Percentiles rank a stretch among this genome's conserved stretches.
phyloP scores from a whole-genome alignment of 352 stramenopile species.

The Phytophthora pini region DNA sequence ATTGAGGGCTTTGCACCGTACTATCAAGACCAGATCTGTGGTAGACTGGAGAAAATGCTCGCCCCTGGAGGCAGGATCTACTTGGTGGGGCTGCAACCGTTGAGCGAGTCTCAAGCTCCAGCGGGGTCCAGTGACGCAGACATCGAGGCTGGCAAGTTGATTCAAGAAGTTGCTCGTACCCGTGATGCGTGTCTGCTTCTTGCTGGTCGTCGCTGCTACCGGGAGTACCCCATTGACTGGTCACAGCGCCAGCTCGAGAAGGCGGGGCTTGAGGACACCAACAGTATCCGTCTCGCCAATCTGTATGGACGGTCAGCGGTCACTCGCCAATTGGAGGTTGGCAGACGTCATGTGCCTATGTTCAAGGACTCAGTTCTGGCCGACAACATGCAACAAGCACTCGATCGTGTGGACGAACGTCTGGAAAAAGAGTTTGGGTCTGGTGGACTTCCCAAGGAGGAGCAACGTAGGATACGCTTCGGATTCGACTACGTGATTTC shows the following conservation, averaged over 20 bases:
- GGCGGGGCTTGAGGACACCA: conserved; percentile 57
- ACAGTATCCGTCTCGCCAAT: conserved; percentile 81
- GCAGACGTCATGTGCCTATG: conserved; percentile 77
- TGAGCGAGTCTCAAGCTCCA: conserved; percentile 64
- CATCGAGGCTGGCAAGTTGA: conserved; percentile 43
- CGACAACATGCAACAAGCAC: conserved; percentile 40
- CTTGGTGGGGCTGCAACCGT: conserved; percentile 87
- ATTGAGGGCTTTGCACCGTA: conserved; percentile 94
- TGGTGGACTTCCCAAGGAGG: conserved; percentile 33
- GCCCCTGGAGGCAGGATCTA: conserved; percentile 89
- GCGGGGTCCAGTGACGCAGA: conserved; percentile 26
- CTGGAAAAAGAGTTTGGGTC: conserved; percentile 34
- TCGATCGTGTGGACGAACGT: conserved; percentile 68
- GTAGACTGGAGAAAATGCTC: conserved; percentile 75
- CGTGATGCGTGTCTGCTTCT: conserved; percentile 92
- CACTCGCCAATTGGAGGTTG: conserved; percentile 91
- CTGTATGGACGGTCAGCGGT: conserved; percentile 88
- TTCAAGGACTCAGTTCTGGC: conserved; percentile 66
- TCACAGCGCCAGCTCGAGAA: conserved; percentile 77
- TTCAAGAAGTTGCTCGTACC: conserved; percentile 75
- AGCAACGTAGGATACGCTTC: conserved; percentile 58
- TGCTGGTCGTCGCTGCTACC: conserved; percentile 86
- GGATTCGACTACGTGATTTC: conserved; percentile 93
- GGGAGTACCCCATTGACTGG: conserved; percentile 92
- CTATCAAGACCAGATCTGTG: conserved; percentile 77